Evolutionary conservation across 495 filamentous ascomycete genomes (phyloP).

Genomic region (Mycothermus thermophilus): DNA sequence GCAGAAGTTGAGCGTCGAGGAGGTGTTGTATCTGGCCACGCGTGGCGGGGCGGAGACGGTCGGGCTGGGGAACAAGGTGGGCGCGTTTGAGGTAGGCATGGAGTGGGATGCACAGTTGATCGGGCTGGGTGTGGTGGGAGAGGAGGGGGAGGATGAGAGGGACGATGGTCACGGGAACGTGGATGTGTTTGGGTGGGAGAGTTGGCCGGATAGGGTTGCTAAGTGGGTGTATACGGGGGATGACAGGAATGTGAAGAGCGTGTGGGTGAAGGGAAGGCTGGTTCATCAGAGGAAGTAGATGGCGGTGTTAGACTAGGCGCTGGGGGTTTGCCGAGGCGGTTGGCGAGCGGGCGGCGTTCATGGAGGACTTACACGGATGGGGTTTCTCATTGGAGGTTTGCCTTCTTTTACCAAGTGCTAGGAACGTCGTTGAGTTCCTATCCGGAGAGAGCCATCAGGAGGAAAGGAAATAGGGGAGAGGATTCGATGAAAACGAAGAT

Average conservation of each 20-base stretch:
- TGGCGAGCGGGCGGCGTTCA: too few species aligned
- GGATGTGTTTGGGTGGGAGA: slow-evolving; percentile 80
- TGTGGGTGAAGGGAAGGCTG: slow-evolving; percentile 68
- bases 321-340: too few species aligned
- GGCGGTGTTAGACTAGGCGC: not conserved
- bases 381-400: too few species aligned
- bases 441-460: too few species aligned
- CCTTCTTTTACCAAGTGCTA: too few species aligned
- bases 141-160: slow-evolving; percentile 17
- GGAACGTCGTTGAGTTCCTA: too few species aligned
- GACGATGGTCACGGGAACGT: slow-evolving; percentile 37
- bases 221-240: slow-evolving; percentile 88
- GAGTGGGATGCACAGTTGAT: slow-evolving; percentile 80
- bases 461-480: too few species aligned
- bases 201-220: slow-evolving; percentile 57
- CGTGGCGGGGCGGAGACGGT: slow-evolving; percentile 66
- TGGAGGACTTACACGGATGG: too few species aligned
- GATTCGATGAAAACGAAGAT: too few species aligned
- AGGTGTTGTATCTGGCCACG: slow-evolving; percentile 78
- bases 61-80: slow-evolving; percentile 52
- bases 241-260: slow-evolving; percentile 63
- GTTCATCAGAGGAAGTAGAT: slow-evolving; percentile 45
- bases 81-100: slow-evolving; percentile 73
- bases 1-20: slow-evolving; percentile 60
- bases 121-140: slow-evolving; percentile 35